Conservation (phyloP, 257 asterid genomes). For the Agastache rugosa region DNA sequence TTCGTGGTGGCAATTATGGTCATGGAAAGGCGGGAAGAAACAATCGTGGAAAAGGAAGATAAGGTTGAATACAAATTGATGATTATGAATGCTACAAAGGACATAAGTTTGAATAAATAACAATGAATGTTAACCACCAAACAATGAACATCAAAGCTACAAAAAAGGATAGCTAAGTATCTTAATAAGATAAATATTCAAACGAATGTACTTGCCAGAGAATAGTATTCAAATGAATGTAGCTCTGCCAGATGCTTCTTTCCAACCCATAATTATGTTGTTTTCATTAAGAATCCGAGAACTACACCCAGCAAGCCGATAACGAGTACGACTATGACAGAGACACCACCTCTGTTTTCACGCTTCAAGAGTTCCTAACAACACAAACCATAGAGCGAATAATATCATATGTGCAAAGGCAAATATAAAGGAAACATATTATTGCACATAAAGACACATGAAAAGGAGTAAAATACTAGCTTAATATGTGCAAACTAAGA, state of each 20-base stretch:
- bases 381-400: not conserved
- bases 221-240: not conserved
- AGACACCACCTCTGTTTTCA: slow-evolving; percentile 8
- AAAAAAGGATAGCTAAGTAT: not conserved
- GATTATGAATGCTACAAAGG: not conserved
- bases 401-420: not conserved
- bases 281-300: not conserved
- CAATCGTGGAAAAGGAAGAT: no score
- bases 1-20: no score
- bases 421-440: not conserved
- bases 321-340: not conserved
- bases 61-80: not conserved
- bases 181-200: not conserved
- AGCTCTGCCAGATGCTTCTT: slow-evolving; percentile 8
- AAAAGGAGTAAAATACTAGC: not conserved
- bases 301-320: slow-evolving; percentile 3
- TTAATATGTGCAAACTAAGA: not conserved
- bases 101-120: not conserved
- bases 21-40: no score
- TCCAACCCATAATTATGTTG: not conserved
- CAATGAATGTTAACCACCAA: slow-evolving; percentile 14
- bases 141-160: slow-evolving; percentile 1
- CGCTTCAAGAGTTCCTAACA: slow-evolving; percentile 13
- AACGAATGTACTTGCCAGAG: not conserved
- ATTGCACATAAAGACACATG: not conserved